These are phyloP conservation scores for Candida golubevii DNA, from an alignment of 805 yeast species.

Conservation along the genomic window DNA sequence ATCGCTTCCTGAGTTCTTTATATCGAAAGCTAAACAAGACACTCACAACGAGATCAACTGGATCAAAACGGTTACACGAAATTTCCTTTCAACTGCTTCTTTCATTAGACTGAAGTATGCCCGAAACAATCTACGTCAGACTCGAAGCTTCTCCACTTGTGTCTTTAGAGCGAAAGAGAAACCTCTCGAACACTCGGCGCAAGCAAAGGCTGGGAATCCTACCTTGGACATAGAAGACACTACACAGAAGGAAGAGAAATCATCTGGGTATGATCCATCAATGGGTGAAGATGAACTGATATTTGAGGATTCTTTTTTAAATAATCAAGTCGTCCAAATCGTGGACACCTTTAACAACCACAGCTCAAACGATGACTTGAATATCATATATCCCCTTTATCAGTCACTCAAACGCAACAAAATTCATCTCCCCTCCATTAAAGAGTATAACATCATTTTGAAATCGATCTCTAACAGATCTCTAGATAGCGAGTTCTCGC, in stretches of 20 bases:
- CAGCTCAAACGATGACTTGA: slow-evolving; percentile 21
- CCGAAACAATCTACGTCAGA: slow-evolving; percentile 6
- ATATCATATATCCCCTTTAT: slow-evolving; percentile 37
- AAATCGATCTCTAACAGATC: slow-evolving; percentile 49
- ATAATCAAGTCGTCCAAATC: slow-evolving; percentile 21
- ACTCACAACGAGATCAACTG: slow-evolving; percentile 24
- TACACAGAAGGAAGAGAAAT: not conserved
- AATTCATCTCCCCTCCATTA: slow-evolving; percentile 45
- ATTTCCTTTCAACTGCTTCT: slow-evolving; percentile 21
- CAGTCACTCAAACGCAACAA: slow-evolving; percentile 38
- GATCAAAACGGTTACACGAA: slow-evolving; percentile 21
- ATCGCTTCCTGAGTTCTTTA: slow-evolving; percentile 22
- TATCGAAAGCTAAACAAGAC: slow-evolving; percentile 29
- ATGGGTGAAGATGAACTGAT: slow-evolving; percentile 3
- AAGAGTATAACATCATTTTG: slow-evolving; percentile 51
- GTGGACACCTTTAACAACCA: slow-evolving; percentile 15
- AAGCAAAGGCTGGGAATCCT: not conserved
- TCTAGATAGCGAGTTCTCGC: slow-evolving; percentile 29
- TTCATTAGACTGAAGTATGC: slow-evolving; percentile 11
- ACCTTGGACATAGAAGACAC: not conserved
- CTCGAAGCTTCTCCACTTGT: slow-evolving; percentile 9
- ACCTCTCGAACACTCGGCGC: not conserved
- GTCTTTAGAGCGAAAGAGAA: not conserved
- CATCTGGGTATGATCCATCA: too few species aligned
- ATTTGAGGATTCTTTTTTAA: slow-evolving; percentile 19